Evolutionary conservation across 1,284 basidiomycete genomes (phyloP).

Genomic region (Fomitopsis pinicola): DNA sequence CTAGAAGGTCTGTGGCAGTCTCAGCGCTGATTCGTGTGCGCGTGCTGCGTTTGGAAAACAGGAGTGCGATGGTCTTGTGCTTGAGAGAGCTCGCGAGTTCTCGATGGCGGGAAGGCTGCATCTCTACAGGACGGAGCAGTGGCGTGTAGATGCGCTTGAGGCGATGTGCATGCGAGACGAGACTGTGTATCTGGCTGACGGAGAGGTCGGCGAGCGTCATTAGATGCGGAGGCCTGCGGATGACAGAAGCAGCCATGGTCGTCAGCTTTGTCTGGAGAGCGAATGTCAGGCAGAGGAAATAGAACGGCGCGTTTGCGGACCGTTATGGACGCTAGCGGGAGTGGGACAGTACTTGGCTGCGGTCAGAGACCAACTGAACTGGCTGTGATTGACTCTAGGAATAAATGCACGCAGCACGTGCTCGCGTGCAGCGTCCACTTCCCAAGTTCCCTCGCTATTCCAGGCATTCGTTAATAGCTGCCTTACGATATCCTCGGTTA

Average conservation of each 20-base stretch:
- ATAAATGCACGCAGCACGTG: too few species aligned
- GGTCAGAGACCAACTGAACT: too few species aligned
- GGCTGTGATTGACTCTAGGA: too few species aligned
- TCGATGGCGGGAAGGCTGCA: neutral
- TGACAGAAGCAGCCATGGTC: neutral
- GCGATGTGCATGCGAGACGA: constrained; percentile 57
- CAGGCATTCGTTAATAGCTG: too few species aligned
- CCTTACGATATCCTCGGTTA: too few species aligned
- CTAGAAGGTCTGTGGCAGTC: constrained; percentile 71
- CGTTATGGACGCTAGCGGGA: too few species aligned
- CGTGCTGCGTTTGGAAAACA: constrained; percentile 93
- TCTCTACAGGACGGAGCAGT: neutral
- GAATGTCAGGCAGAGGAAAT: too few species aligned
- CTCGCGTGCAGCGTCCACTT: too few species aligned
- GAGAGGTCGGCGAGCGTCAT: constrained; percentile 84
- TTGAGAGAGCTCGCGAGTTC: constrained; percentile 63
- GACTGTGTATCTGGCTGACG: constrained; percentile 57
- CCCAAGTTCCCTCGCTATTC: too few species aligned
- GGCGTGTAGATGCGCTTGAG: constrained; percentile 48
- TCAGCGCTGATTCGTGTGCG: constrained; percentile 90
- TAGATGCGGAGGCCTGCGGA: constrained; percentile 53
- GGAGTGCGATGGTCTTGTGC: constrained; percentile 81
- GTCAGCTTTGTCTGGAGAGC: neutral
- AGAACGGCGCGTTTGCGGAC: too few species aligned
- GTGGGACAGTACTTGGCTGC: too few species aligned